Evolutionary conservation across 768 basidiomycete genomes (phyloP), one percentile per base, ranked within the genome.

Genomic region (Suillus subaureus): DNA sequence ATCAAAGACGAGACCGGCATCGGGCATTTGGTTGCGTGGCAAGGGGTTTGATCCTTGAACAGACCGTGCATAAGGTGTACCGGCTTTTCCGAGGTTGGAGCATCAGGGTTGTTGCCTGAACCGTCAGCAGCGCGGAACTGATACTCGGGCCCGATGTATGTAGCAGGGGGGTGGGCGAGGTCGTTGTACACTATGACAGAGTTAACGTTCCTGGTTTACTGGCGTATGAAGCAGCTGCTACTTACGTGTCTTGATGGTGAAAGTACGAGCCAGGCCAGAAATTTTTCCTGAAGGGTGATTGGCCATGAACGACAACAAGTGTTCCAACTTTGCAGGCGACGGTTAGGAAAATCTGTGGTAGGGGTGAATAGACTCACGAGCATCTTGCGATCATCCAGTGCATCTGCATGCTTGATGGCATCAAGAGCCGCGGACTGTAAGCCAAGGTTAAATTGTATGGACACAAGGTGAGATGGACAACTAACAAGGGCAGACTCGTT

Each of bases 1-100:
- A 76, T 95, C 94, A 58, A 93, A 96, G 33, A 96, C 76, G 15
- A 94, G 79, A 12, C 91, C 91, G 18, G 93, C 79, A 75, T 95
- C 93, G 0, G 93, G 93, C 35, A 94, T 80, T 64, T 88, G 85
- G 70, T 89, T 85, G 54, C 72, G 79, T 0, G 92, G 89, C 3
- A 92, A 79, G 2, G 90, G 84, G 66, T 89, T 83, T 2, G 64
- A 74, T 72, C 91, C 89, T 69, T 92, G 90, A 28, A 94, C 94
- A 55, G 90, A 93, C 28, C 93, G 87, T n/a, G 92, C 84, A 73
- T 95, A 95, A 0, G 93, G 89, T 15, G 83, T 87, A 6, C 87
- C 86, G 2, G 93, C 91, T 79, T 88, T 89, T 55, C 94, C 94
- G 78, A 96, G 74, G 65, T 88, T 2, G 93, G 93, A 43, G 81